phyloP scores from a whole-genome alignment of 116 monocot species.

The Zostera marina region DNA sequence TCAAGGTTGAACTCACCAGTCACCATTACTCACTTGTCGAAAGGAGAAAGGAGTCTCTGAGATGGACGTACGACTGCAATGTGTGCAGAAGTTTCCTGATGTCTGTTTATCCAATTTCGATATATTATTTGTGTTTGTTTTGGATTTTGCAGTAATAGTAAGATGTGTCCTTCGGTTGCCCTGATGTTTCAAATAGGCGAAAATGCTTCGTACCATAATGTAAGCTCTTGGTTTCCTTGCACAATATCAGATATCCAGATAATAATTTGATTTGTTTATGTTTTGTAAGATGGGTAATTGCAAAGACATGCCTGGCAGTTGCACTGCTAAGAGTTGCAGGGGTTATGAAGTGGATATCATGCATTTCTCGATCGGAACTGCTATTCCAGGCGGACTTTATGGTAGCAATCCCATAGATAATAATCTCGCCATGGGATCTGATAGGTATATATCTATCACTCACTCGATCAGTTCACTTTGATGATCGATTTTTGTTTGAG shows the following conservation, averaged over 20 bases:
- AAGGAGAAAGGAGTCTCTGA: too few relatives aligned
- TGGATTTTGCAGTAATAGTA: conserved; percentile 37
- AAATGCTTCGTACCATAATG: conserved; percentile 75
- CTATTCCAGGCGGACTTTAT: conserved; percentile 89
- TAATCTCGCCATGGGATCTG: conserved; percentile 43
- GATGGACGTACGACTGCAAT: too few relatives aligned
- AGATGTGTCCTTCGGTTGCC: conserved; percentile 89
- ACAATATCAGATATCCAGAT: too few relatives aligned
- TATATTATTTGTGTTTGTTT: too few relatives aligned
- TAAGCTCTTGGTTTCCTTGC: conserved; percentile 21
- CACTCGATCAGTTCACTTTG: neutral
- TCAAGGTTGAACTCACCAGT: too few relatives aligned
- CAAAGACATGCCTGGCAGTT: conserved; percentile 45
- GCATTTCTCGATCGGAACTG: conserved; percentile 98
- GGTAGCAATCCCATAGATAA: conserved; percentile 81
- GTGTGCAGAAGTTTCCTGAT: too few relatives aligned
- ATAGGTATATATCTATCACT: conserved; percentile 34
- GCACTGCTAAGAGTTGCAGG: conserved; percentile 56
- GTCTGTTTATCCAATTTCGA: neutral
- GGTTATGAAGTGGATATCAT: conserved; percentile 97
- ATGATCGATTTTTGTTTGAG: neutral
- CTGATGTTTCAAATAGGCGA: conserved; percentile 98
- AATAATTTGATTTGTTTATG: conserved; percentile 8
- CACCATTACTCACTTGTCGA: too few relatives aligned
- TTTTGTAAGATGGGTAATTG: conserved; percentile 84